Percentiles rank a stretch among this genome's conserved stretches.
phyloP scores from a whole-genome alignment of 1,139 yeast species.

The Lodderomyces beijingensis region DNA sequence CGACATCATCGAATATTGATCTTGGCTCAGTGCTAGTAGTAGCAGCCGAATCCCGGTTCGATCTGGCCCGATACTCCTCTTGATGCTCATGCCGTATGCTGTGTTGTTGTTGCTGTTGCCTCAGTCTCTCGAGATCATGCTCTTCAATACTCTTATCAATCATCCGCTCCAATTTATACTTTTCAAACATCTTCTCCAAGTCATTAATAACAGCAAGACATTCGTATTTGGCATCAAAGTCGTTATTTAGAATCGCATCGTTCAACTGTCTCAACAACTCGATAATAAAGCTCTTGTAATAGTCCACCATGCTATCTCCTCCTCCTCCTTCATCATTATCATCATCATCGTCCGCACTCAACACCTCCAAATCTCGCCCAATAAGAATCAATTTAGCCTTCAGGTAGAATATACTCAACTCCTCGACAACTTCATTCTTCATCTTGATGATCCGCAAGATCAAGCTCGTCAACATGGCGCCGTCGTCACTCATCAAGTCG shows the following conservation, averaged over 20 bases:
- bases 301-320: slow-evolving; percentile 33
- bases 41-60: not conserved
- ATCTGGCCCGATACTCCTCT: not conserved
- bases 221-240: slow-evolving; percentile 49
- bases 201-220: slow-evolving; percentile 58
- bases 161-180: slow-evolving; percentile 35
- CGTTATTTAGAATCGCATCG: slow-evolving; percentile 45
- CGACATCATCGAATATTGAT: slow-evolving; percentile 3
- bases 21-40: slow-evolving; percentile 1
- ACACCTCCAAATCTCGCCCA: slow-evolving; percentile 49
- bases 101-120: slow-evolving; percentile 3
- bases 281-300: slow-evolving; percentile 49
- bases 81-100: not conserved
- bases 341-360: slow-evolving; percentile 21
- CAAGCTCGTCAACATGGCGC: slow-evolving; percentile 51
- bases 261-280: slow-evolving; percentile 50
- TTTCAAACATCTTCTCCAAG: slow-evolving; percentile 60
- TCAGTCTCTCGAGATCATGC: slow-evolving; percentile 4
- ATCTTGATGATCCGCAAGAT: slow-evolving; percentile 45
- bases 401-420: slow-evolving; percentile 50
- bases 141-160: slow-evolving; percentile 17
- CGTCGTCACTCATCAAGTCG: slow-evolving; percentile 54
- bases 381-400: slow-evolving; percentile 53
- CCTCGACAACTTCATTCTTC: slow-evolving; percentile 46
- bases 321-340: slow-evolving; percentile 6